These are phyloP conservation scores for Lactarius vividus DNA, from an alignment of 768 basidiomycete species.

Conservation along the genomic window DNA sequence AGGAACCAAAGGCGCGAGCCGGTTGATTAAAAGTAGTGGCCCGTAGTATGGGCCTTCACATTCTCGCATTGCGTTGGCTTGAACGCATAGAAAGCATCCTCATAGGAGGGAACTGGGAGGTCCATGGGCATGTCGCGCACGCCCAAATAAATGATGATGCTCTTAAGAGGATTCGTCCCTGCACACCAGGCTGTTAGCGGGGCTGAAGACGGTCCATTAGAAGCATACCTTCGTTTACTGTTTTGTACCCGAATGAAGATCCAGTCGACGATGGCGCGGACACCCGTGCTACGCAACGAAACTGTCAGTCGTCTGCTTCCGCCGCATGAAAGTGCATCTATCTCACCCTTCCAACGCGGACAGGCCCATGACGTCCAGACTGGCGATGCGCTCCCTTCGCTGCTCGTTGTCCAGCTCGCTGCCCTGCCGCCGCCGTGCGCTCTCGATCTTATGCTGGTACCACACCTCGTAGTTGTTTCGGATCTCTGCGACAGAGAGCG, in stretches of 20 bases:
- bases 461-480: conserved; percentile 86
- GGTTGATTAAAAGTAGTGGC: conserved; percentile 29
- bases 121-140: background rate
- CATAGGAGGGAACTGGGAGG: background rate
- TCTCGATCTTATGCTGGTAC: conserved; percentile 74
- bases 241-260: conserved; percentile 92
- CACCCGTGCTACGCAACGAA: conserved; percentile 62
- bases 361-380: conserved; percentile 73
- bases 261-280: conserved; percentile 91
- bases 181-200: background rate
- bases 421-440: conserved; percentile 52
- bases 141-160: background rate
- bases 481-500: conserved; percentile 87
- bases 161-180: conserved; percentile 23
- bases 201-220: background rate
- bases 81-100: conserved; percentile 1
- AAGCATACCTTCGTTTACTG: conserved; percentile 57
- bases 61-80: conserved; percentile 11
- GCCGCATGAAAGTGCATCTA: conserved; percentile 3
- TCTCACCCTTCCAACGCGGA: conserved; percentile 87
- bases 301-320: background rate
- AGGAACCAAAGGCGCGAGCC: conserved; percentile 40
- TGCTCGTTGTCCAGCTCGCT: conserved; percentile 34
- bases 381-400: conserved; percentile 42
- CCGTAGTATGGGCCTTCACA: conserved; percentile 1